Evolutionary conservation across 2,329 filamentous ascomycete species (phyloP).

Genomic region (Cryphonectria nitschkei): DNA sequence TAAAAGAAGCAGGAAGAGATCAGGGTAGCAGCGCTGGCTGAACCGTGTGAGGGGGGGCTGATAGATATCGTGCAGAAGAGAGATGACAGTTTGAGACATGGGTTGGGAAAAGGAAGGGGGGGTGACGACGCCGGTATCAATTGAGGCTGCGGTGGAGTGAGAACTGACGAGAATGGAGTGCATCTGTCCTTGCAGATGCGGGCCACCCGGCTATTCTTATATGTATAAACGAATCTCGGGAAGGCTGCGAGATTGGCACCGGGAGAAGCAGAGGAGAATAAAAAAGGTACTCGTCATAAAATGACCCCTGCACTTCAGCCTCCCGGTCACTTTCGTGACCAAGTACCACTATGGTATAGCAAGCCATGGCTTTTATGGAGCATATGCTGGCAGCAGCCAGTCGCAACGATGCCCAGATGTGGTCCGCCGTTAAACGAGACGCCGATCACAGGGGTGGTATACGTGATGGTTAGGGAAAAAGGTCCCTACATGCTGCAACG

Average conservation of each 20-base stretch:
- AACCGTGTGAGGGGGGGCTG: not conserved
- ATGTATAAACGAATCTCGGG: constrained; percentile 1
- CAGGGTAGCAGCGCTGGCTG: constrained; percentile 16
- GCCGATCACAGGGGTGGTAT: constrained; percentile 11
- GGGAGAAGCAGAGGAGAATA: constrained; percentile 8
- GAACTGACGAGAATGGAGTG: constrained; percentile 15
- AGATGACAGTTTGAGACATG: constrained; percentile 18
- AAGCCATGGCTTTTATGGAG: not conserved
- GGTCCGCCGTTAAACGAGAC: not conserved
- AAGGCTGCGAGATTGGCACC: constrained; percentile 13
- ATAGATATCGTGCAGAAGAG: constrained; percentile 15
- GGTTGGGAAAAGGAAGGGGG: not conserved
- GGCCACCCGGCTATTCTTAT: constrained; percentile 14
- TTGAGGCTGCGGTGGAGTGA: constrained; percentile 10
- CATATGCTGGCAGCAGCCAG: not conserved
- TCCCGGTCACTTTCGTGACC: not conserved
- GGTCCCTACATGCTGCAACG: not conserved
- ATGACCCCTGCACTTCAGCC: not conserved
- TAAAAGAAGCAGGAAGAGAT: constrained; percentile 8
- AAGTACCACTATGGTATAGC: not conserved
- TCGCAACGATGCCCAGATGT: not conserved
- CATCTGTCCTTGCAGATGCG: constrained; percentile 22
- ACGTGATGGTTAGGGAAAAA: not conserved
- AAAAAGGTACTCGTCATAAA: not conserved
- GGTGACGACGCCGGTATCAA: not conserved